Conservation (phyloP, 495 filamentous ascomycete genomes). For the Penicillium alfredii region DNA sequence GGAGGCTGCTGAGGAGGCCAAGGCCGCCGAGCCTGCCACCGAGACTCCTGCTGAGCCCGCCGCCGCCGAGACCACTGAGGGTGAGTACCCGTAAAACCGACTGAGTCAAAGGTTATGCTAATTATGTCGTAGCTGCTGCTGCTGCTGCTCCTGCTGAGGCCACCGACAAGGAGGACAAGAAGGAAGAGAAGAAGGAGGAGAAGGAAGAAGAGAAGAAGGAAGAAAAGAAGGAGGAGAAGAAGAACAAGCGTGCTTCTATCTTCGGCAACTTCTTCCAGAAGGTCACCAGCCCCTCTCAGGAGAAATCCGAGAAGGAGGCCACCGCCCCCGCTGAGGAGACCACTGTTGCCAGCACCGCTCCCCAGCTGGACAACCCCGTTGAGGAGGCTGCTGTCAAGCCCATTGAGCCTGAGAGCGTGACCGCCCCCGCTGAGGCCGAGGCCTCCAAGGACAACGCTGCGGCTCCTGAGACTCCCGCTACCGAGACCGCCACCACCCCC, state of each 20-base stretch:
- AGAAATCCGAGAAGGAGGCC: constrained; percentile 50
- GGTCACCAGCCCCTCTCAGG: constrained; percentile 45
- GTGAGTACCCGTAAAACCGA: constrained; percentile 11
- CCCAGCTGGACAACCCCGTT: constrained; percentile 47
- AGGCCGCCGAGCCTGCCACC: constrained; percentile 26
- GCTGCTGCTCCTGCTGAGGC: constrained; percentile 21
- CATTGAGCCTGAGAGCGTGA: constrained; percentile 40
- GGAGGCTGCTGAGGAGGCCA: constrained; percentile 34
- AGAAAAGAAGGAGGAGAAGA: constrained; percentile 37
- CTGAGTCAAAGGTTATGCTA: background rate
- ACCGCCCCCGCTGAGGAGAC: constrained; percentile 39
- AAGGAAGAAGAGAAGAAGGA: constrained; percentile 26
- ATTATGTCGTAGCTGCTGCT: constrained; percentile 10
- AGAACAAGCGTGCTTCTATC: constrained; percentile 48
- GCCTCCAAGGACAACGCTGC: constrained; percentile 33
- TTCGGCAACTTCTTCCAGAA: constrained; percentile 53
- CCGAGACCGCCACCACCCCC: constrained; percentile 27
- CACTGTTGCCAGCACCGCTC: constrained; percentile 43
- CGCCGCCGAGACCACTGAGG: constrained; percentile 25
- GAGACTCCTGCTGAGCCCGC: constrained; percentile 17
- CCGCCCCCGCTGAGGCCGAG: constrained; percentile 37
- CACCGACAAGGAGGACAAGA: constrained; percentile 23
- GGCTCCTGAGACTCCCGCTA: constrained; percentile 24
- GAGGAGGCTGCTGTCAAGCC: constrained; percentile 39
- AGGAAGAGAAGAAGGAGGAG: constrained; percentile 31